A percentile compares a stretch with the other conserved stretches of the same genome.
Conservation (phyloP, 345 rosid species). For the Linum trigynum region DNA sequence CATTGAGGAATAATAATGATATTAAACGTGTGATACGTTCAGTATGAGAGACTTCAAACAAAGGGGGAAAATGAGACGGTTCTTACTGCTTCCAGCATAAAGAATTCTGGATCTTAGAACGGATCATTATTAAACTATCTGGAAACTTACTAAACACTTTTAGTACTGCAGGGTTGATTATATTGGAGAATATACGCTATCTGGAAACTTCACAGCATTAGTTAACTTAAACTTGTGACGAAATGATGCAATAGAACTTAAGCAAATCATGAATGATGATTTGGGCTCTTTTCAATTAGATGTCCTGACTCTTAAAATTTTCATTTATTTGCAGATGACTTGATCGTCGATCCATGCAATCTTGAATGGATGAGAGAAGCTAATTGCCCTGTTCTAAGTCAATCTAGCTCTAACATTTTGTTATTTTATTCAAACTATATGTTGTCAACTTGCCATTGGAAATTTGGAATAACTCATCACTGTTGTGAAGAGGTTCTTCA, state of each 20-base stretch:
- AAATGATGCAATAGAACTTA: background rate
- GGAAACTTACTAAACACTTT: no score
- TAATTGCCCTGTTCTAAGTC: constrained; percentile 88
- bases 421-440: background rate
- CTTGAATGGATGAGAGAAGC: constrained; percentile 96
- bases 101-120: no score
- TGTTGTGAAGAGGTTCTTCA: constrained; percentile 12
- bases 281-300: background rate
- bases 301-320: background rate
- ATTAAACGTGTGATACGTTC: no score
- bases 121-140: no score
- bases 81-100: no score
- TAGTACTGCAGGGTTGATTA: no score
- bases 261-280: background rate
- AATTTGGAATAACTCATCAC: background rate
- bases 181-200: background rate
- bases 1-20: no score
- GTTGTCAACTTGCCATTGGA: background rate
- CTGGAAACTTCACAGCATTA: background rate
- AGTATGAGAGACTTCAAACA: no score
- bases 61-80: no score
- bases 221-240: background rate
- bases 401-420: constrained; percentile 8
- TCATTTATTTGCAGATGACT: constrained; percentile 55
- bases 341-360: constrained; percentile 89